These are phyloP conservation scores for Moniliella sp. DNA, from an alignment of 1,284 basidiomycete species.

Conservation along the genomic window DNA sequence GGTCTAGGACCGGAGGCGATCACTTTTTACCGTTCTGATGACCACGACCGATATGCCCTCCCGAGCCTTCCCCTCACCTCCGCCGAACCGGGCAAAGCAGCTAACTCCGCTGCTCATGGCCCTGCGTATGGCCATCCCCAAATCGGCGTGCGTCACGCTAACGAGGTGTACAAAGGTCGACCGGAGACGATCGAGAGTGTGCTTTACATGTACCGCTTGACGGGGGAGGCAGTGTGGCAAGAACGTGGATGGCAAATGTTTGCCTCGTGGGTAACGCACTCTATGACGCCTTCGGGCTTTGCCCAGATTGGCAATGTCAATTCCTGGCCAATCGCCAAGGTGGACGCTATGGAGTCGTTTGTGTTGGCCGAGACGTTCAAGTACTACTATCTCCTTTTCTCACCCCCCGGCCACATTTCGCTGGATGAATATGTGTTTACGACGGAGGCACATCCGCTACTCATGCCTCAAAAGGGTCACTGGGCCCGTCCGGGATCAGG, in stretches of 20 bases:
- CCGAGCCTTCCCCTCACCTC: too few relatives aligned
- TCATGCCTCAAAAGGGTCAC: constrained; percentile 15
- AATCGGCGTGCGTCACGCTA: constrained; percentile 17
- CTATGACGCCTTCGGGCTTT: constrained; percentile 35
- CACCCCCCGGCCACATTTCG: constrained; percentile 39
- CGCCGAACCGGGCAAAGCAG: not conserved
- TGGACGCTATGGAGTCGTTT: constrained; percentile 40
- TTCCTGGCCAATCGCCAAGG: constrained; percentile 14
- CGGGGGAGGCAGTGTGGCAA: constrained; percentile 41
- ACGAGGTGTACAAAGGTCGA: constrained; percentile 25
- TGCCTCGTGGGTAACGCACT: constrained; percentile 38
- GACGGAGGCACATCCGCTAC: constrained; percentile 35
- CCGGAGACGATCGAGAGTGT: constrained; percentile 44
- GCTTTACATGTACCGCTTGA: constrained; percentile 40
- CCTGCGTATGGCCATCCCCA: constrained; percentile 16
- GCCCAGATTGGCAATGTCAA: constrained; percentile 36
- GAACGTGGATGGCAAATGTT: constrained; percentile 45
- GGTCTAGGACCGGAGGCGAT: constrained; percentile 29
- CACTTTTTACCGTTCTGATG: constrained; percentile 14
- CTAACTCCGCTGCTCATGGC: not conserved
- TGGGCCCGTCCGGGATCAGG: constrained; percentile 16
- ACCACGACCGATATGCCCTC: constrained; percentile 15
- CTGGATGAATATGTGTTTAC: constrained; percentile 43
- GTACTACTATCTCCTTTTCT: constrained; percentile 34
- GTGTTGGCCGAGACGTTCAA: constrained; percentile 42